These are phyloP conservation scores for Rubus parviflorus DNA, from an alignment of 306 rosid genomes.

Conservation along the genomic window DNA sequence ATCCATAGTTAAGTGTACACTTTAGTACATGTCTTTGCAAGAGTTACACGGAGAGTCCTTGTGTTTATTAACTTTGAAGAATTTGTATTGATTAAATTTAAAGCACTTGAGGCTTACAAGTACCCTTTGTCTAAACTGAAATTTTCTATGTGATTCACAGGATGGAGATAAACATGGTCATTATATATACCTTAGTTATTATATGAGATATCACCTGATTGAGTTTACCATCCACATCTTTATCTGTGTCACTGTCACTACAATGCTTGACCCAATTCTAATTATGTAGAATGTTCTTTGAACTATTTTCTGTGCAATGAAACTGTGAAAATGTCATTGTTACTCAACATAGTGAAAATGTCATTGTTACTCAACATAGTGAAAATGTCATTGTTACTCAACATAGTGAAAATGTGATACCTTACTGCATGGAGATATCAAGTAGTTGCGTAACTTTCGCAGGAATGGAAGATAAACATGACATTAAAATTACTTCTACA, in stretches of 20 bases:
- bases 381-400: conserved; percentile 21
- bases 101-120: not conserved
- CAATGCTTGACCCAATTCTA: conserved; percentile 6
- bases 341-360: conserved; percentile 46
- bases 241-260: conserved; percentile 14
- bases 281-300: not conserved
- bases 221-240: conserved; percentile 20
- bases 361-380: conserved; percentile 35
- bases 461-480: conserved; percentile 36
- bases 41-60: not conserved
- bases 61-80: not conserved
- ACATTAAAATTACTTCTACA: conserved; percentile 38
- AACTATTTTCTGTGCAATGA: conserved; percentile 15
- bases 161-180: not conserved
- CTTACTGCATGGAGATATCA: conserved; percentile 28
- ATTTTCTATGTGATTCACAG: not conserved
- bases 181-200: conserved; percentile 1
- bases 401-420: conserved; percentile 44
- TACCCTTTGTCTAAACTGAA: not conserved
- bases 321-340: conserved; percentile 10
- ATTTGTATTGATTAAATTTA: not conserved
- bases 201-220: conserved; percentile 1
- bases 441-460: conserved; percentile 31
- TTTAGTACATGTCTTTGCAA: not conserved
- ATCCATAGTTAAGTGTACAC: not conserved